phyloP scores from a whole-genome alignment of 371 early-diverging fungal species.

The Rhizomucor miehei region DNA sequence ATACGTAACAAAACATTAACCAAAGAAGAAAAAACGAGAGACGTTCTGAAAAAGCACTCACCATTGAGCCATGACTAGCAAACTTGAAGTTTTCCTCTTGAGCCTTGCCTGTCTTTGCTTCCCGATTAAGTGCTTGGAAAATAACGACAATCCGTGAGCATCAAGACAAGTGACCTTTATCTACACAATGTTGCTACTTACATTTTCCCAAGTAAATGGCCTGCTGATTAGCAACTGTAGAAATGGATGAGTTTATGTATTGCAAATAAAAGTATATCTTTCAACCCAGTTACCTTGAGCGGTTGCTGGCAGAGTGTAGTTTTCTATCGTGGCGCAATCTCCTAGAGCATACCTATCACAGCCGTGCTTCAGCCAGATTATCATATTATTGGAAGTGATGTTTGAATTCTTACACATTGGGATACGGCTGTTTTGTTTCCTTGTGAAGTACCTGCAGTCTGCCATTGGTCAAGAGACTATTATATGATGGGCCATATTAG shows the following conservation, averaged over 20 bases:
- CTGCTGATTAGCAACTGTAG: slow-evolving; percentile 73
- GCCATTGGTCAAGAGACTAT: slow-evolving; percentile 63
- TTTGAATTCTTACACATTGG: slow-evolving; percentile 35
- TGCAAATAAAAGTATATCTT: not conserved
- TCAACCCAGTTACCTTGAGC: slow-evolving; percentile 54
- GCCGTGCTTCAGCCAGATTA: slow-evolving; percentile 8
- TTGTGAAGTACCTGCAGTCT: slow-evolving; percentile 61
- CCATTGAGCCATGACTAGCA: slow-evolving; percentile 29
- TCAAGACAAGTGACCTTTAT: too few relatives aligned
- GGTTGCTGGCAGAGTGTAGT: slow-evolving; percentile 65
- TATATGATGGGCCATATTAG: too few relatives aligned
- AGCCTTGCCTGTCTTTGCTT: slow-evolving; percentile 21
- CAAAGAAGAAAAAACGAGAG: not conserved
- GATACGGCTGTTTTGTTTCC: slow-evolving; percentile 32
- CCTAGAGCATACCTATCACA: slow-evolving; percentile 70
- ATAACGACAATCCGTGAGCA: not conserved
- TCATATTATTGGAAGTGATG: not conserved
- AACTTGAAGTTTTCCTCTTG: slow-evolving; percentile 25
- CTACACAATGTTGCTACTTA: too few relatives aligned
- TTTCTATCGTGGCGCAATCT: slow-evolving; percentile 75
- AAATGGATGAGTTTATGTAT: not conserved
- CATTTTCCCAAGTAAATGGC: slow-evolving; percentile 62
- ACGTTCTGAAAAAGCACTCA: slow-evolving; percentile 1
- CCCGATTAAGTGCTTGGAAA: slow-evolving; percentile 25
- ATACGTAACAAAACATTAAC: slow-evolving; percentile 4